A percentile compares a stretch with the other conserved stretches of the same genome.
Conservation (phyloP, 1,139 yeast species). For the Magnusiomyces sp. region DNA sequence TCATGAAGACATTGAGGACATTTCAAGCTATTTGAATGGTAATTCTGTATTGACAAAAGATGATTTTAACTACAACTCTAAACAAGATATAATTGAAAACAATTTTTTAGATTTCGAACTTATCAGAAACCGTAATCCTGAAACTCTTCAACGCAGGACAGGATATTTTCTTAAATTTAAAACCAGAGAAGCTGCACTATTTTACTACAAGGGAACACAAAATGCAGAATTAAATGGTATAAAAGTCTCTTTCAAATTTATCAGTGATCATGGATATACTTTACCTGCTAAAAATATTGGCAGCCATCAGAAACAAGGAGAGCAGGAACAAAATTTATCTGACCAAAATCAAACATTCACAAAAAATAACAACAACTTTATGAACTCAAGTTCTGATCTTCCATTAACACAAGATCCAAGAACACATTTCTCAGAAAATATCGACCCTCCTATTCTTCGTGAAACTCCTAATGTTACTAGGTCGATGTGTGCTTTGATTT, state of each 20-base stretch:
- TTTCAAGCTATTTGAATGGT: background rate
- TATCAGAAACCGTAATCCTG: constrained; percentile 43
- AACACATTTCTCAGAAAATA: constrained; percentile 4
- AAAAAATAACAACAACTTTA: background rate
- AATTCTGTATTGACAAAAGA: background rate
- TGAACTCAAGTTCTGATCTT: too few species aligned
- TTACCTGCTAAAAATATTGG: background rate
- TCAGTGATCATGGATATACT: background rate
- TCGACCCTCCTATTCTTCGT: constrained; percentile 24
- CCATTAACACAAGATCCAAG: too few species aligned
- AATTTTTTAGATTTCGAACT: constrained; percentile 18
- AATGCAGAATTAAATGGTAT: constrained; percentile 33
- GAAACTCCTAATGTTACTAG: constrained; percentile 26
- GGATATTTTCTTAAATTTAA: constrained; percentile 48
- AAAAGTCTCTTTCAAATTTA: background rate
- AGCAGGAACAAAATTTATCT: background rate
- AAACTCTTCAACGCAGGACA: constrained; percentile 37
- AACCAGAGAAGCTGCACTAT: constrained; percentile 40
- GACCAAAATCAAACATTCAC: background rate
- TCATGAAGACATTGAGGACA: background rate
- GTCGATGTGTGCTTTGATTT: constrained; percentile 30
- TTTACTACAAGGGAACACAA: constrained; percentile 41
- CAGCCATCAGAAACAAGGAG: background rate
- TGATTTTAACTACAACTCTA: background rate
- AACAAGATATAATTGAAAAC: background rate